phyloP scores from a whole-genome alignment of 2,329 filamentous ascomycete genomes.

The Hypoxylon sp. region DNA sequence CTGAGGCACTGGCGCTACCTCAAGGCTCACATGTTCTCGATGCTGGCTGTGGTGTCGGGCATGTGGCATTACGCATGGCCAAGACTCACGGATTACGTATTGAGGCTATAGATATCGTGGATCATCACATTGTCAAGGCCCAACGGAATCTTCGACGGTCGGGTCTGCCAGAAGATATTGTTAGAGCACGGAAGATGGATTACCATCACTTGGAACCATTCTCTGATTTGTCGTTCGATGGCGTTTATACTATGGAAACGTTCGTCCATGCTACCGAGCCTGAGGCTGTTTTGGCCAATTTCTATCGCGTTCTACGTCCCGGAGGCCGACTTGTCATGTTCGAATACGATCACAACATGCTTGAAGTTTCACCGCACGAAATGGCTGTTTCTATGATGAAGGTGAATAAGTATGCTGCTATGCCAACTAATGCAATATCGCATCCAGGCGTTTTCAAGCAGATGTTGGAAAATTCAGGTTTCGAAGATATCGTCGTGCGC shows the following conservation, averaged over 20 bases:
- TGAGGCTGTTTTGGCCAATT: slow-evolving; percentile 60
- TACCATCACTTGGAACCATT: slow-evolving; percentile 66
- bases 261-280: slow-evolving; percentile 68
- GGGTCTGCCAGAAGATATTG: slow-evolving; percentile 54
- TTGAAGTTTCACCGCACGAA: slow-evolving; percentile 52
- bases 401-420: slow-evolving; percentile 61
- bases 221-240: slow-evolving; percentile 60
- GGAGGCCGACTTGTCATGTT: slow-evolving; percentile 63
- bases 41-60: slow-evolving; percentile 66
- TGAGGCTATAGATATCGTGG: slow-evolving; percentile 64
- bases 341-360: slow-evolving; percentile 63
- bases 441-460: slow-evolving; percentile 57
- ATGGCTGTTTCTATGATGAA: slow-evolving; percentile 51
- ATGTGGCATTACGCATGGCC: slow-evolving; percentile 66
- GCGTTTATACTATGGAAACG: slow-evolving; percentile 70
- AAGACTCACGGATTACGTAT: slow-evolving; percentile 58
- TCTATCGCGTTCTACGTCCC: slow-evolving; percentile 63
- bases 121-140: slow-evolving; percentile 64
- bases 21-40: slow-evolving; percentile 64
- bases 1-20: slow-evolving; percentile 56
- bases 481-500: slow-evolving; percentile 60
- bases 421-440: slow-evolving; percentile 62
- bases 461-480: slow-evolving; percentile 62
- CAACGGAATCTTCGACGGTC: slow-evolving; percentile 57
- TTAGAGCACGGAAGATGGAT: slow-evolving; percentile 62